phyloP scores from a whole-genome alignment of 805 yeast species.

The Schwanniomyces sp. region DNA sequence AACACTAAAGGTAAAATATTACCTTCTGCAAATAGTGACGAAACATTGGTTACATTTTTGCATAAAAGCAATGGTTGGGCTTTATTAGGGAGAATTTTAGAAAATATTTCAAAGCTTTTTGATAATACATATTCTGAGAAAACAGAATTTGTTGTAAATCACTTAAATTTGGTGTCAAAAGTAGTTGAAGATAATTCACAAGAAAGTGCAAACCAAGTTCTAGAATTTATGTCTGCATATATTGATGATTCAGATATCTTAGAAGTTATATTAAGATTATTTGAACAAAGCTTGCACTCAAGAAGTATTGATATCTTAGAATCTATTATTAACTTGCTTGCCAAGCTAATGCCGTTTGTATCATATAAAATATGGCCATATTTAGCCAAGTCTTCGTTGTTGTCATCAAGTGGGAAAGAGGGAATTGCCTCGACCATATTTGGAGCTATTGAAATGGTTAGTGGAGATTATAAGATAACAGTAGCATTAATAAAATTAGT shows the following conservation, averaged over 20 bases:
- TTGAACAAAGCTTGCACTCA: constrained; percentile 65
- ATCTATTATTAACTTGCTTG: constrained; percentile 49
- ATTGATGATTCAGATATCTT: constrained; percentile 58
- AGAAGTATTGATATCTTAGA: constrained; percentile 49
- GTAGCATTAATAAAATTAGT: constrained; percentile 57
- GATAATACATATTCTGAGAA: constrained; percentile 38
- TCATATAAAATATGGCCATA: constrained; percentile 81
- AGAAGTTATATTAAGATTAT: constrained; percentile 61
- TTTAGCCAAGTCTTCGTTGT: constrained; percentile 62
- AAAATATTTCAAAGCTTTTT: constrained; percentile 51
- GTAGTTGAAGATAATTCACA: constrained; percentile 41
- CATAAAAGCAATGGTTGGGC: constrained; percentile 87
- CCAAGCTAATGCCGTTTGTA: constrained; percentile 45
- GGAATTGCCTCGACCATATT: constrained; percentile 62
- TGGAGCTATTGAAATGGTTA: constrained; percentile 71
- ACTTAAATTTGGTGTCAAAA: constrained; percentile 50
- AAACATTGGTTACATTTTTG: constrained; percentile 60
- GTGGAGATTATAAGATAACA: constrained; percentile 67
- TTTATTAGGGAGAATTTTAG: constrained; percentile 72
- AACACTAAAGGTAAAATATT: constrained; percentile 74
- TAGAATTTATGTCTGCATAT: constrained; percentile 45
- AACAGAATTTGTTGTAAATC: constrained; percentile 42
- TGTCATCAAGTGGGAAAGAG: constrained; percentile 60
- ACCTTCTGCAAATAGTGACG: constrained; percentile 41
- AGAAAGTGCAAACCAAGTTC: constrained; percentile 22